Base-by-base conservation (phyloP, 768 basidiomycete species). In the Phlebiopsis flavidoalba region DNA sequence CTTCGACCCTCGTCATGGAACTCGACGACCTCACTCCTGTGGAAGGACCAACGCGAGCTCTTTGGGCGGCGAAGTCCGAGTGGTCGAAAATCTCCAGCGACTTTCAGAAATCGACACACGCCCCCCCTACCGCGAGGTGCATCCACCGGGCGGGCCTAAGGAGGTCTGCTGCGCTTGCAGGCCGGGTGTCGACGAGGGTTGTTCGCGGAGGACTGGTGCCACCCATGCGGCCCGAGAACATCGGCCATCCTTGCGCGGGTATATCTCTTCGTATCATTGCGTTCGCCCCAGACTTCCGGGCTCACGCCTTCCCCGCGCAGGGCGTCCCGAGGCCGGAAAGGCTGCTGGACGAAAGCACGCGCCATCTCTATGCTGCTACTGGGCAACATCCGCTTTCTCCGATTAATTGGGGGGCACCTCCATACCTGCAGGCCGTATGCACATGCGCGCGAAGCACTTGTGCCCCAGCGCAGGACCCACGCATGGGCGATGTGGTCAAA, bases 91-190 rank as follows among this genome's bases (percentile, higher is more conserved):
- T 92, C 57, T 82, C 87, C 0, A 78, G 79, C 0, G 82, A 85
- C 37, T 92, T 91, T 70, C 87, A 84, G 19, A 90, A 87, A n/a
- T n/a, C n/a, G n/a, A n/a, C n/a, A n/a, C n/a, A n/a, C n/a, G n/a
- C n/a, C n/a, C n/a, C n/a, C n/a, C n/a, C 1, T 98, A 98, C 69
- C 85, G 96, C n/a, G 95, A 98, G 74, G 96, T n/a, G 96, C 6
- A 96, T 98, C n/a, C 66, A 90, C 87, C 0, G n/a, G n/a, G 86
- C 88, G 4, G 96, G 96, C 3, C n/a, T n/a, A 98, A 98, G 71
- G 89, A 95, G 70, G n/a, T n/a, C n/a, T 78, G n/a, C 82, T 0
- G 87, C 86, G 2, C 79, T n/a, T 98, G 1, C 96, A 99, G 68
- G 78, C 86, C 63, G 96, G 96, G 0, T 98, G n/a, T 99, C 68